Percentiles rank a stretch among this genome's conserved stretches.
Evolutionary conservation across 2,329 filamentous ascomycete species (phyloP).

Genomic region (Leptodontidium sp.): DNA sequence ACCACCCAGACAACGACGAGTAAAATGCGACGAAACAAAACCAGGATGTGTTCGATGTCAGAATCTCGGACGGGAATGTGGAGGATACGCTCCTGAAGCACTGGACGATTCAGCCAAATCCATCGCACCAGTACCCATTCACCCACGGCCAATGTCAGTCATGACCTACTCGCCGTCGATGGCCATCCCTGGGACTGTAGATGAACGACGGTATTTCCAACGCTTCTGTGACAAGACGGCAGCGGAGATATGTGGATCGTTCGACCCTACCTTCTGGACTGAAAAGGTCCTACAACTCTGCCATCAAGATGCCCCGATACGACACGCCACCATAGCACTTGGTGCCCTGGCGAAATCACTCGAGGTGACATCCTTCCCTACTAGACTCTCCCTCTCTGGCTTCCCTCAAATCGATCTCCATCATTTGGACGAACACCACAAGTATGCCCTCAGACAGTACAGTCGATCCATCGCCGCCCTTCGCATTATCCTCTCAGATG

Average conservation of each 20-base stretch:
- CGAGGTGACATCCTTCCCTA: slow-evolving; percentile 45
- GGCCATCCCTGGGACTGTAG: slow-evolving; percentile 41
- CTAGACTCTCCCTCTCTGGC: slow-evolving; percentile 43
- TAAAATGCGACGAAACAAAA: slow-evolving; percentile 48
- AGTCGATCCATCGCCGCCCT: slow-evolving; percentile 44
- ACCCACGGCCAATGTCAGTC: slow-evolving; percentile 44
- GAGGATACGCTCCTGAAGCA: slow-evolving; percentile 45
- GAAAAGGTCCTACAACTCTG: slow-evolving; percentile 47
- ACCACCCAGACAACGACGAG: slow-evolving; percentile 43
- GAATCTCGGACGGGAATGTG: slow-evolving; percentile 47
- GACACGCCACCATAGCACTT: slow-evolving; percentile 44
- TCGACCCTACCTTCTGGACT: slow-evolving; percentile 46
- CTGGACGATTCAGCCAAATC: slow-evolving; percentile 41
- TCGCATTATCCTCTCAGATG: slow-evolving; percentile 42
- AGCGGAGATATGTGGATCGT: slow-evolving; percentile 43
- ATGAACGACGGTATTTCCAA: slow-evolving; percentile 46
- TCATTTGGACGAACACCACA: slow-evolving; percentile 46
- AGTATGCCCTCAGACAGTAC: slow-evolving; percentile 44
- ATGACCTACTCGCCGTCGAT: slow-evolving; percentile 43
- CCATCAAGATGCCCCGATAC: slow-evolving; percentile 44
- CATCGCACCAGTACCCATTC: slow-evolving; percentile 41
- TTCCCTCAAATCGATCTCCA: slow-evolving; percentile 45
- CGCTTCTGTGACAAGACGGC: slow-evolving; percentile 47
- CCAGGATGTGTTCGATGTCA: slow-evolving; percentile 46
- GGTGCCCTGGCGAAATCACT: slow-evolving; percentile 45